Evolutionary conservation across 208 protist species (phyloP), one percentile per base, ranked within the genome.

Genomic region (Trichomonas gallinae): DNA sequence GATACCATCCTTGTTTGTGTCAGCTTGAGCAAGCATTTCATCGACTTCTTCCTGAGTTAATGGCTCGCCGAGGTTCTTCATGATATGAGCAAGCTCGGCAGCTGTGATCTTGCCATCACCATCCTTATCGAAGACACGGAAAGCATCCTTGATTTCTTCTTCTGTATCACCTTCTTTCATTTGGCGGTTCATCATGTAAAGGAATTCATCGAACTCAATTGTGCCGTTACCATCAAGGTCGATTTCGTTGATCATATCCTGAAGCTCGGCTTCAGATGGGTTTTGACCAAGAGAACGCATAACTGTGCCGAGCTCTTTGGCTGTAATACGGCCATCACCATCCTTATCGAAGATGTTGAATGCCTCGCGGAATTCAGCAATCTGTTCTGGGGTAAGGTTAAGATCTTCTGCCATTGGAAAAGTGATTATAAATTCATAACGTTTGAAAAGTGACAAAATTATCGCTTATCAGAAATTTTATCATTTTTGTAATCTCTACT

Each of bases 281-380:
- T 98, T 98, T 96, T 98, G 98, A 51, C 98, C 98, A n/a, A 99
- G 98, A 17, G 99, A 99, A 91, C 99, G 98, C 98, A 99, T 99
- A 45, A 99, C 98, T 49, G 98, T 98, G 96, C 99, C 99, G 11
- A 99, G 98, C 97, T 99, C 99, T 63, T 98, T 98, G n/a, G 98
- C 98, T 36, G 98, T 98, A 97, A 99, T 99, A 82, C 97, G 97
- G 63, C 99, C 99, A 98, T 99, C 99, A 85, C 98, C 99, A 97
- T 99, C 98, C 49, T 96, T 99, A 97, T 99, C 99, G 96, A 99
- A 99, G 17, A 99, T 98, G 58, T 98, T 98, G 98, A 99, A 99
- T 23, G 99, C 99, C 97, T 99, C 99, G 97, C 99, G 98, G 97
- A 99, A 99, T 97, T 99, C 98, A 51, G 98, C 98, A 45, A 99